Evolutionary conservation across 1,139 yeast species (phyloP).

Genomic region (Pichia sp.): DNA sequence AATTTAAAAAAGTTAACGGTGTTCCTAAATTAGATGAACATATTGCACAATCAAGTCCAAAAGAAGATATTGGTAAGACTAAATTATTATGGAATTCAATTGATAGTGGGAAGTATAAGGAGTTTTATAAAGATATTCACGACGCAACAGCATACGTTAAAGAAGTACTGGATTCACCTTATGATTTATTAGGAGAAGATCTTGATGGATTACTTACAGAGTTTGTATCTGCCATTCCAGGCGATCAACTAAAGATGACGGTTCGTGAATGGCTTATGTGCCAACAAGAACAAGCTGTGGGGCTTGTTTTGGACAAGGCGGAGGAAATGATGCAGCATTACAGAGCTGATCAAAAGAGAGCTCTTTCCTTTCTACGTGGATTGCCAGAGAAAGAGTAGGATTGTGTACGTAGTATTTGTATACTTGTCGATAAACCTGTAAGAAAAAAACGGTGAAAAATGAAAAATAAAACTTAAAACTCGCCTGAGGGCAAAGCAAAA

Average conservation of each 20-base stretch:
- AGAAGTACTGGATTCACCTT: slow-evolving; percentile 24
- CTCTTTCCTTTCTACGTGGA: slow-evolving; percentile 31
- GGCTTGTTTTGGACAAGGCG: slow-evolving; percentile 31
- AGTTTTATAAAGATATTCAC: slow-evolving; percentile 18
- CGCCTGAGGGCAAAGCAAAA: neutral
- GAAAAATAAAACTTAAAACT: neutral
- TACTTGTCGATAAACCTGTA: no score
- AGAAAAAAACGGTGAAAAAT: neutral
- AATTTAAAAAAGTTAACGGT: neutral
- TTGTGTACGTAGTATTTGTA: neutral
- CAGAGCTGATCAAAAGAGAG: slow-evolving; percentile 38
- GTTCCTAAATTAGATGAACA: neutral
- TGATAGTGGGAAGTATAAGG: slow-evolving; percentile 5
- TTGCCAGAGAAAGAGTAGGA: neutral
- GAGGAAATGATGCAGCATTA: slow-evolving; percentile 41
- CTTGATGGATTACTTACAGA: slow-evolving; percentile 55
- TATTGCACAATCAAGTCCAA: neutral
- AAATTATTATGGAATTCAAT: slow-evolving; percentile 17
- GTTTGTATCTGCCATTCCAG: slow-evolving; percentile 65
- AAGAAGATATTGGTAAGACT: neutral
- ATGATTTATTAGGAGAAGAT: slow-evolving; percentile 38
- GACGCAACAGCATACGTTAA: slow-evolving; percentile 25
- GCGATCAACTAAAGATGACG: slow-evolving; percentile 60
- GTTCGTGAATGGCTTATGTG: slow-evolving; percentile 62
- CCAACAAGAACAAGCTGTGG: slow-evolving; percentile 45